Base-by-base conservation (phyloP, 2,329 filamentous ascomycete genomes). In the Penicillium vulpinum region DNA sequence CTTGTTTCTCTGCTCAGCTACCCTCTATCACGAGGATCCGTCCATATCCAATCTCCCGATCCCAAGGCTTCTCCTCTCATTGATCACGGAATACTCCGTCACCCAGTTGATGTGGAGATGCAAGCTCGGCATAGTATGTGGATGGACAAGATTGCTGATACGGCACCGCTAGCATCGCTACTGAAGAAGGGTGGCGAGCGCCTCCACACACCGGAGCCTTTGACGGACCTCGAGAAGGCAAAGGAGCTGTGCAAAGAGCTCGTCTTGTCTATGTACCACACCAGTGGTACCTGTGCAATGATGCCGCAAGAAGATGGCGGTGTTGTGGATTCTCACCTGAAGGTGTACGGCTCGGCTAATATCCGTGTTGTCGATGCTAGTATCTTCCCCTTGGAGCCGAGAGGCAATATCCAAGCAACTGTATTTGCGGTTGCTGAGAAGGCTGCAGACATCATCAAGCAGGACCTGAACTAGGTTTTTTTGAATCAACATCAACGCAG, bases 71-170 rank as follows among this genome's bases (percentile, higher is more conserved):
- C 72, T 15, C 78, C 79, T 0, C 41, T 58, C 2, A 78, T 81
- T 51, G 76, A 82, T 61, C 73, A 75, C 0, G 70, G 70, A 10
- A 79, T 78, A 36, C 67, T 81, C 18, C 70, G 73, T 8, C 75
- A 81, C 53, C 76, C 79, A 0, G 63, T 78, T 3, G 79, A 81
- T 53, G 54, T 75, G 5, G 72, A 79, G 39, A 58, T 80, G 9
- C 62, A 77, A 0, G 73, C 75, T 0, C 68, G 72, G 5, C 70
- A 74, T 35, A 56, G 72, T 5, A 67, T 72, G 29, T 73, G 68
- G 39, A 60, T 75, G 16, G 70, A 69, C 4, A 72, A 58, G 13
- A 65, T 73, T 50, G 71, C 64, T 46, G 63, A 56, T 33, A 73
- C 66, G 8, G 62, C 62, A 57, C 74, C 66, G 22, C 58, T 73